A percentile compares a stretch with the other conserved stretches of the same genome.
Evolutionary conservation across 2,329 filamentous ascomycete genomes (phyloP).

Genomic region (Diaporthe aspalathi): DNA sequence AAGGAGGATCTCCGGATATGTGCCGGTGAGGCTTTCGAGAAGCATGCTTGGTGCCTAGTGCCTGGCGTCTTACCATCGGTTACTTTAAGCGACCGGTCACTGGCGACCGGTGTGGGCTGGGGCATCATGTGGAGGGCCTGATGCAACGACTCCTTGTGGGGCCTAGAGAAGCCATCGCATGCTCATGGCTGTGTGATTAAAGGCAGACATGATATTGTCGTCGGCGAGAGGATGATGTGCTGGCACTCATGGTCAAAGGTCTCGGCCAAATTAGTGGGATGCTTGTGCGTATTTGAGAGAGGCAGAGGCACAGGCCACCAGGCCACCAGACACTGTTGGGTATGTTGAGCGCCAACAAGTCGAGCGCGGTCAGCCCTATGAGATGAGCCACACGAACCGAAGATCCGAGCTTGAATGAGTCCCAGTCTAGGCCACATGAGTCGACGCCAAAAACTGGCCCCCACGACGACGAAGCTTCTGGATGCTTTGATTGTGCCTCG

Average conservation of each 20-base stretch:
- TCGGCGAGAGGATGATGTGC: neutral
- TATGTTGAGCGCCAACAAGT: neutral
- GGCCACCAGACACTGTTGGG: slow-evolving; percentile 1
- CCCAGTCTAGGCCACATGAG: neutral
- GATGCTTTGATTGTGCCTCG: neutral
- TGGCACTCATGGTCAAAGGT: neutral
- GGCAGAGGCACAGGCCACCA: neutral
- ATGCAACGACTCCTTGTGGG: neutral
- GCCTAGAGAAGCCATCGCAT: neutral
- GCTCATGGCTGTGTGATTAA: neutral
- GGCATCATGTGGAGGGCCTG: neutral
- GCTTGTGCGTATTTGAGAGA: no score
- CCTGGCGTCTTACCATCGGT: neutral
- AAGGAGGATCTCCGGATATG: neutral
- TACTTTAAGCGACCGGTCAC: neutral
- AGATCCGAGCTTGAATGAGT: slow-evolving; percentile 13
- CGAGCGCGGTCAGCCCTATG: slow-evolving; percentile 22
- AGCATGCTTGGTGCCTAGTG: neutral
- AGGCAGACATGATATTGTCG: neutral
- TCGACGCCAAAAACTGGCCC: neutral
- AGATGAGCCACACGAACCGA: slow-evolving; percentile 3
- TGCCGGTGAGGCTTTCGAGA: neutral
- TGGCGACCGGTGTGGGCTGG: neutral
- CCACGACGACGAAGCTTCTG: slow-evolving; percentile 14
- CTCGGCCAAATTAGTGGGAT: neutral